phyloP scores from a whole-genome alignment of 2,329 filamentous ascomycete species.

The Clonostachys solani region DNA sequence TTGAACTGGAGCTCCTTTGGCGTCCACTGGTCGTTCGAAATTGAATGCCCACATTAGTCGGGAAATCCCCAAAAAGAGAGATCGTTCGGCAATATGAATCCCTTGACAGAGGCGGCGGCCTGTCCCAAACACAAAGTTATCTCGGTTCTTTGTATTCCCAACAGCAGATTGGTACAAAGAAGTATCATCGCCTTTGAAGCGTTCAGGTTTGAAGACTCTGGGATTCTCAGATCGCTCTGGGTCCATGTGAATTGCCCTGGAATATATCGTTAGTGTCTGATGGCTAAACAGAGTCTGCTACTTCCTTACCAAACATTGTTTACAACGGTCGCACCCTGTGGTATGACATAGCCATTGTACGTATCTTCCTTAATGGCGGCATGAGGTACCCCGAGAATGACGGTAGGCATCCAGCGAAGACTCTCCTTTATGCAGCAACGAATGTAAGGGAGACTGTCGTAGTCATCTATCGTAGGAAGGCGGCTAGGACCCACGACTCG shows the following conservation, averaged over 20 bases:
- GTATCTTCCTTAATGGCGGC: slow-evolving; percentile 26
- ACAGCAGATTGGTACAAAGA: slow-evolving; percentile 14
- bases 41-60: slow-evolving; percentile 44
- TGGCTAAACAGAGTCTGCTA: neutral
- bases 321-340: slow-evolving; percentile 33
- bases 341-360: slow-evolving; percentile 34
- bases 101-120: slow-evolving; percentile 55
- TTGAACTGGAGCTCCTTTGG: too few relatives aligned
- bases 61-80: slow-evolving; percentile 41
- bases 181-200: slow-evolving; percentile 17
- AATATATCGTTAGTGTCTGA: neutral
- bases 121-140: slow-evolving; percentile 50
- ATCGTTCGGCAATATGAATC: slow-evolving; percentile 46
- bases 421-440: slow-evolving; percentile 38
- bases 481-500: slow-evolving; percentile 29
- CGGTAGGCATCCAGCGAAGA: slow-evolving; percentile 38
- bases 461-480: slow-evolving; percentile 33
- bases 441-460: slow-evolving; percentile 36
- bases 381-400: slow-evolving; percentile 28
- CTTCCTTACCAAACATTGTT: slow-evolving; percentile 29
- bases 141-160: slow-evolving; percentile 34
- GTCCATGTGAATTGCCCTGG: slow-evolving; percentile 42
- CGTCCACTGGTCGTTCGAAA: slow-evolving; percentile 10
- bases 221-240: slow-evolving; percentile 32
- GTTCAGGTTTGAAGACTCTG: slow-evolving; percentile 32